Conservation (phyloP, 176 grass and related monocot species). For the Neostapfia colusana region DNA sequence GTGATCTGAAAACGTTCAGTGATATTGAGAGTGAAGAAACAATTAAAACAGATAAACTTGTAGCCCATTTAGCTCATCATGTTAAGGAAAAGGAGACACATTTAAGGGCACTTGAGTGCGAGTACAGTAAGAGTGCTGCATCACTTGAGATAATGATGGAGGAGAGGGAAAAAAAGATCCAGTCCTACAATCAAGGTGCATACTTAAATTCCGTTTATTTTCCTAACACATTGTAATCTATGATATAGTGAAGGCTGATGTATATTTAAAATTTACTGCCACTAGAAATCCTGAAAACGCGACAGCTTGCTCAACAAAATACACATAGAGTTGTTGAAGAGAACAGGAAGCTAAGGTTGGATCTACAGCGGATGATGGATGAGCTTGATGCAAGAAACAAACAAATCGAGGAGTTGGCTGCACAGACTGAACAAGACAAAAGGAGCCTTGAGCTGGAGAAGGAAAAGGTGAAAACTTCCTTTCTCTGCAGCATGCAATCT, state of each 20-base stretch:
- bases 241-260: not conserved
- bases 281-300: conserved; percentile 73
- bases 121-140: conserved; percentile 36
- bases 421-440: conserved; percentile 49
- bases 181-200: conserved; percentile 54
- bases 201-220: conserved; percentile 1
- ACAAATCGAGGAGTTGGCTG: conserved; percentile 51
- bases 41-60: conserved; percentile 44
- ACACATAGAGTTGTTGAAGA: conserved; percentile 53
- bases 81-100: conserved; percentile 49
- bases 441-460: conserved; percentile 53
- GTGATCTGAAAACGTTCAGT: conserved; percentile 50
- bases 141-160: conserved; percentile 50
- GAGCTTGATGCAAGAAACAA: conserved; percentile 56
- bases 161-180: conserved; percentile 34
- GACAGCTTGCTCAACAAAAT: conserved; percentile 55
- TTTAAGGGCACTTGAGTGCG: conserved; percentile 39
- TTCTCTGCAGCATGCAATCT: not conserved
- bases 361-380: conserved; percentile 59
- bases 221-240: not conserved
- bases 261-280: conserved; percentile 2
- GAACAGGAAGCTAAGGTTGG: conserved; percentile 46
- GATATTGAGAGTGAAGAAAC: conserved; percentile 45
- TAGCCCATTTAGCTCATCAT: conserved; percentile 44
- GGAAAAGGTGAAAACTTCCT: conserved; percentile 40